Base-by-base conservation (phyloP, 2,329 filamentous ascomycete genomes). In the Epichloe sibirici region DNA sequence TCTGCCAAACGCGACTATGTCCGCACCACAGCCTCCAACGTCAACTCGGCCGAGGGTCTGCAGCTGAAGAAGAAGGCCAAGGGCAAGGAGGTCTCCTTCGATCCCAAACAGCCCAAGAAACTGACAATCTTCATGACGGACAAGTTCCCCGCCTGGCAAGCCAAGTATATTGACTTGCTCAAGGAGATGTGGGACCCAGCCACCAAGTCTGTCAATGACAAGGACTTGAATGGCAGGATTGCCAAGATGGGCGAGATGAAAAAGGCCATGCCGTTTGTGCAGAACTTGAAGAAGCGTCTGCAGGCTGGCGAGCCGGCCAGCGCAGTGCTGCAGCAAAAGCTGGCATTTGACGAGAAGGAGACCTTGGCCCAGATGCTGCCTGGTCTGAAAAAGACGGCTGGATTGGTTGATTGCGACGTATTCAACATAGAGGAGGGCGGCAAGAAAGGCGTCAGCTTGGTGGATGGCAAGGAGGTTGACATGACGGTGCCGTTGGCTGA, bases 191-290 rank as follows among this genome's bases (percentile, higher is more conserved):
- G 89, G 71, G 77, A 87, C 55, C 68, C 77, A 17, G 65, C 63
- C 56, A 80, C 72, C 58, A 74, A 86, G 57, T 72, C 74, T 9
- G 71, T 86, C 58, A 84, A 95, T 64, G 88, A 94, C 66, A 95
- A 94, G 74, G 82, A 81, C 53, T 74, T 96, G 46, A 87, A 83
- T 62, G 83, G 82, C 59, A 79, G 83, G 64, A 84, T 96, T 53
- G 82, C 82, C 60, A 95, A 95, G 75, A 76, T 89, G 64, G 83
- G 82, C 44, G 88, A 94, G 71, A 89, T 90, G 78, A 98, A 97
- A 81, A 93, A 94, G 73, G 91, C 90, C 2, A 97, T 97, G 91
- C 93, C 93, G 0, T 97, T 96, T 64, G 84, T 96, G 48, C 90
- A 97, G 72, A 72, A 68, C 6, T 74, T 97, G 55, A 96, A 96